Percentiles rank a stretch among this genome's conserved stretches.
These are phyloP conservation scores for Primulina huaijiensis DNA, from an alignment of 257 asterid species.

Conservation along the genomic window DNA sequence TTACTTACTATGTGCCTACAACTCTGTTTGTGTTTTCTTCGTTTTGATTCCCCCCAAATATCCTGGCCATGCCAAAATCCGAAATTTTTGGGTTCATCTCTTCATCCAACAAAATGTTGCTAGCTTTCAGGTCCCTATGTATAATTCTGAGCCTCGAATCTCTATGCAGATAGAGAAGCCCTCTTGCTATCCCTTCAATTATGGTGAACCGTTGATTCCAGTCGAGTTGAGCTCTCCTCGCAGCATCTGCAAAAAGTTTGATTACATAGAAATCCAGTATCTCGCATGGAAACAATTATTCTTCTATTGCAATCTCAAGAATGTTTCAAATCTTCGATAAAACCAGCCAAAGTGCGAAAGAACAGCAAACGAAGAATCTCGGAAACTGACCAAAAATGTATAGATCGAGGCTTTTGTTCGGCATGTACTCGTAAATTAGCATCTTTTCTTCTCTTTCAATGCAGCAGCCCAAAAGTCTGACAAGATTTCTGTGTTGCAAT, in stretches of 20 bases:
- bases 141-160: slow-evolving; percentile 86
- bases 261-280: neutral
- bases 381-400: slow-evolving; percentile 61
- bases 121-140: slow-evolving; percentile 80
- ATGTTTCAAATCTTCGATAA: neutral
- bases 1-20: slow-evolving; percentile 84
- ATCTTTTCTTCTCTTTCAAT: slow-evolving; percentile 77
- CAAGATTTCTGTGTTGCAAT: slow-evolving; percentile 83
- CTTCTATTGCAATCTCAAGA: neutral
- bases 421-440: slow-evolving; percentile 82
- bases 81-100: slow-evolving; percentile 93
- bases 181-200: slow-evolving; percentile 89
- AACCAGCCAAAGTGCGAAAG: neutral
- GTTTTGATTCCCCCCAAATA: slow-evolving; percentile 73
- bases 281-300: neutral
- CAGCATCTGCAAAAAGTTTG: slow-evolving; percentile 43
- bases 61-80: slow-evolving; percentile 95
- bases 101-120: slow-evolving; percentile 80
- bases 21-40: slow-evolving; percentile 82
- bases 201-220: slow-evolving; percentile 63
- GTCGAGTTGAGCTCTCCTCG: slow-evolving; percentile 47
- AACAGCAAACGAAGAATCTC: neutral
- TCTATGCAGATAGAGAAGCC: slow-evolving; percentile 81
- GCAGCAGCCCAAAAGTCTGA: slow-evolving; percentile 77
- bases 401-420: slow-evolving; percentile 78